Evolutionary conservation across 768 basidiomycete genomes (phyloP), one percentile per base, ranked within the genome.

Genomic region (Mycena maculata): DNA sequence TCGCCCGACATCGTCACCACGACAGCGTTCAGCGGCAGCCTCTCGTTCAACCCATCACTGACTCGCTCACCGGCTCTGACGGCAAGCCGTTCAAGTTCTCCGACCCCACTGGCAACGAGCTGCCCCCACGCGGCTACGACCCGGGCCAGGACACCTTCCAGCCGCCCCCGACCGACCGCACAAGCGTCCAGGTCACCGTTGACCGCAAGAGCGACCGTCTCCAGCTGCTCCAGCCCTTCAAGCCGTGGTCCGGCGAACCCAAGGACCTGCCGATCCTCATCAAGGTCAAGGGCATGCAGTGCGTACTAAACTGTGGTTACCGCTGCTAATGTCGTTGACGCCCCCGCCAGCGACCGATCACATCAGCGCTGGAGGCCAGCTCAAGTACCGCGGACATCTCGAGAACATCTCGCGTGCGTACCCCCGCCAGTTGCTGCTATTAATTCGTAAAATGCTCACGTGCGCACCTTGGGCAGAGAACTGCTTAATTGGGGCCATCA

Each of bases 251-350:
- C 80, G 95, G 96, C 59, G 92, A 98, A 88, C 93, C 95, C 52
- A 83, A 86, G 61, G 92, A 94, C 72, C 87, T 96, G 70, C 97
- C 97, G 12, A 85, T 99, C 68, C 85, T 99, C 77, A 99, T 99
- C 88, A 99, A 99, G 88, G 98, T 94, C 72, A 87, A 90, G 85
- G 97, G 97, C 87, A 99, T 99, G 98, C 92, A 99, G 91, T 92
- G 77, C 79, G 92, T 89, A 41, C 36, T 31, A 1, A n/a, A 27
- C 30, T 45, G 30, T 31, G 25, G 2, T 16, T 39, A 45, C 22
- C 31, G 2, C 27, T 20, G 48, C 52, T 42, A 9, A 68, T 71
- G 16, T 62, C 63, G 42, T 7, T 53, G 45, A 39, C 36, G 62
- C 44, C 45, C 41, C 22, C 56, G 4, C 39, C 65, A 89, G 87